Evolutionary conservation across 805 yeast genomes (phyloP).

Genomic region (fission yeast (Schizosaccharomyces pombe)): DNA sequence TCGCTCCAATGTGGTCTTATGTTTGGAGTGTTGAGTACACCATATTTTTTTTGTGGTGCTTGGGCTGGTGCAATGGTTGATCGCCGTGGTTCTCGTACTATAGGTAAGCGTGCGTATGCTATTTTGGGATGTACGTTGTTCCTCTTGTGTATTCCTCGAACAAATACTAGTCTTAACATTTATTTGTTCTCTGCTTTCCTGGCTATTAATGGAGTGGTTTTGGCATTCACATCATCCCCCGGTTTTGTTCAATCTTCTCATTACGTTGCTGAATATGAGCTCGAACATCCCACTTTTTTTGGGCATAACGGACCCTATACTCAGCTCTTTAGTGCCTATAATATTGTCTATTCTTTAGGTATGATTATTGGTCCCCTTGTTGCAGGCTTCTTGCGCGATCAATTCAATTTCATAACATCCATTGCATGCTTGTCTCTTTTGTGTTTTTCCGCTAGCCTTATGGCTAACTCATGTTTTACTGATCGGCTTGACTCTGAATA

Average conservation of each 20-base stretch:
- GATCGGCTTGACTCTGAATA: background rate
- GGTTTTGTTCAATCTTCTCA: background rate
- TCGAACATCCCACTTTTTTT: constrained; percentile 1
- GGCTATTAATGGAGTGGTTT: background rate
- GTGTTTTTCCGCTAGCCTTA: background rate
- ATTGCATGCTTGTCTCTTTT: background rate
- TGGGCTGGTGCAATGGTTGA: constrained; percentile 3
- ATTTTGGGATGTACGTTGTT: background rate
- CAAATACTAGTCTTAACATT: background rate
- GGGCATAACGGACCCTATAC: background rate
- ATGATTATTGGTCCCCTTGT: constrained; percentile 1
- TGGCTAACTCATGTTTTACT: background rate
- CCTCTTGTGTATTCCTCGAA: background rate
- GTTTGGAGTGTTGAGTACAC: constrained; percentile 7
- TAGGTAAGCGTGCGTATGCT: background rate
- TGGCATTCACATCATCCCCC: background rate
- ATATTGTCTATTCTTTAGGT: background rate
- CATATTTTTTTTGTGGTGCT: constrained; percentile 1
- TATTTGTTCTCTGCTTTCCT: background rate
- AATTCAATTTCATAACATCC: background rate
- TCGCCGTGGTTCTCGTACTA: background rate
- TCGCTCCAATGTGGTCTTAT: constrained; percentile 15
- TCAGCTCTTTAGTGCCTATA: constrained; percentile 1
- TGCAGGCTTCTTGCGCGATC: background rate
- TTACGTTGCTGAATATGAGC: background rate